Evolutionary conservation across 1,284 basidiomycete genomes (phyloP).

Genomic region (Puccinia novopanici): DNA sequence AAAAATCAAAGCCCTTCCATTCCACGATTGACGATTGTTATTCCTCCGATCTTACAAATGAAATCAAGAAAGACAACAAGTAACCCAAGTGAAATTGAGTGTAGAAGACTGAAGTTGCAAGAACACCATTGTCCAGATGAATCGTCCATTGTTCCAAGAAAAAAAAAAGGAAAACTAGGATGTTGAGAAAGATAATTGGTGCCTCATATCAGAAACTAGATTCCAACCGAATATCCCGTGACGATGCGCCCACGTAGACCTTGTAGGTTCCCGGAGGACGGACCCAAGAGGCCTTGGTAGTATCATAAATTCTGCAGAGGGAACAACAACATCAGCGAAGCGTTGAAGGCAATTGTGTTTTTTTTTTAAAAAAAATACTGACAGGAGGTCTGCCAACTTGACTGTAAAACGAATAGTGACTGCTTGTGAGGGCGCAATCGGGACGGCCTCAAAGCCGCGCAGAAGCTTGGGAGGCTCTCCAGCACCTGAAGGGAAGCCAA

Average conservation of each 20-base stretch:
- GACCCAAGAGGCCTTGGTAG: not conserved
- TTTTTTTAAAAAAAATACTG: too few species aligned
- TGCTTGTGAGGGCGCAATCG: not conserved
- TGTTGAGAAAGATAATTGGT: not conserved
- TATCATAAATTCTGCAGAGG: constrained; percentile 7
- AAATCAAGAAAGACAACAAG: too few species aligned
- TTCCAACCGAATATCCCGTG: not conserved
- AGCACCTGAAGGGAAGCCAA: constrained; percentile 23
- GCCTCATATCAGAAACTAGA: not conserved
- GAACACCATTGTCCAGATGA: too few species aligned
- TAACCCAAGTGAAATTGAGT: too few species aligned
- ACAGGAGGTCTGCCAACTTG: not conserved
- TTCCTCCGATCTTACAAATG: too few species aligned
- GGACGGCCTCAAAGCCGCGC: constrained; percentile 54
- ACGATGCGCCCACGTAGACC: constrained; percentile 1
- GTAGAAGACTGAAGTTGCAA: too few species aligned
- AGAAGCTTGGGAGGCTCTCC: constrained; percentile 53
- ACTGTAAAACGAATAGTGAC: not conserved
- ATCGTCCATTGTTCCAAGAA: too few species aligned
- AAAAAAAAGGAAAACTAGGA: not conserved
- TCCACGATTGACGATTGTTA: too few species aligned
- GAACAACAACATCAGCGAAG: not conserved
- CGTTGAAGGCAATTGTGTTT: too few species aligned
- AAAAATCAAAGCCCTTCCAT: too few species aligned
- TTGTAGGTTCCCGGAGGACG: not conserved